Evolutionary conservation across 208 protist genomes (phyloP).

Genomic region (Wallacemonas sp.): DNA sequence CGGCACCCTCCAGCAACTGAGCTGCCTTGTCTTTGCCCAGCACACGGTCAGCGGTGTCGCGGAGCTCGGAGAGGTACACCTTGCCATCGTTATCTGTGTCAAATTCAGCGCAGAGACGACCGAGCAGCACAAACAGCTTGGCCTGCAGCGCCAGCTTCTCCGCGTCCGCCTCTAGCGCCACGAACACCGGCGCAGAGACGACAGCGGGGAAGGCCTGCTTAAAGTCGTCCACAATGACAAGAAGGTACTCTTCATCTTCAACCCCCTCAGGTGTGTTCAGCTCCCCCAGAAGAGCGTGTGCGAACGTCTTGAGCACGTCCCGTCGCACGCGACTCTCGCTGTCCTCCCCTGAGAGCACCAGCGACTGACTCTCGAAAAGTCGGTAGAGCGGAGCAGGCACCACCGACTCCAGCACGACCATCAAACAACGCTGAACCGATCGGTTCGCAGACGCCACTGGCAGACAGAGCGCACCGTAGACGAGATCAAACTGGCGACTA

Average conservation of each 20-base stretch:
- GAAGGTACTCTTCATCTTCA: constrained; percentile 58
- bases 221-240: constrained; percentile 73
- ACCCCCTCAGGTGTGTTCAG: constrained; percentile 34
- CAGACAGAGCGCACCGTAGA: constrained; percentile 77
- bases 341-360: constrained; percentile 26
- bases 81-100: constrained; percentile 59
- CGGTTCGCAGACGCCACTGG: constrained; percentile 33
- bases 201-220: constrained; percentile 50
- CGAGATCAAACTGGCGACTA: constrained; percentile 71
- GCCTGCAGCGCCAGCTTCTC: constrained; percentile 50
- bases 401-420: constrained; percentile 67
- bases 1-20: constrained; percentile 56
- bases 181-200: constrained; percentile 37
- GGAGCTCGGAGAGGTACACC: constrained; percentile 60
- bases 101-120: constrained; percentile 66
- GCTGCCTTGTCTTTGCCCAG: constrained; percentile 55
- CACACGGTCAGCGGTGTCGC: constrained; percentile 42
- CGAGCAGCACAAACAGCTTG: constrained; percentile 57
- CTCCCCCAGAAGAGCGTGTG: constrained; percentile 57
- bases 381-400: constrained; percentile 64
- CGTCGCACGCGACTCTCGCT: constrained; percentile 29
- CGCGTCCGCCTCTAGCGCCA: constrained; percentile 36
- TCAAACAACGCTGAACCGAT: constrained; percentile 49
- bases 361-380: constrained; percentile 59
- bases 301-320: constrained; percentile 29